Conservation (phyloP, 2,329 filamentous ascomycete species). For the Sporothrix phasma region DNA sequence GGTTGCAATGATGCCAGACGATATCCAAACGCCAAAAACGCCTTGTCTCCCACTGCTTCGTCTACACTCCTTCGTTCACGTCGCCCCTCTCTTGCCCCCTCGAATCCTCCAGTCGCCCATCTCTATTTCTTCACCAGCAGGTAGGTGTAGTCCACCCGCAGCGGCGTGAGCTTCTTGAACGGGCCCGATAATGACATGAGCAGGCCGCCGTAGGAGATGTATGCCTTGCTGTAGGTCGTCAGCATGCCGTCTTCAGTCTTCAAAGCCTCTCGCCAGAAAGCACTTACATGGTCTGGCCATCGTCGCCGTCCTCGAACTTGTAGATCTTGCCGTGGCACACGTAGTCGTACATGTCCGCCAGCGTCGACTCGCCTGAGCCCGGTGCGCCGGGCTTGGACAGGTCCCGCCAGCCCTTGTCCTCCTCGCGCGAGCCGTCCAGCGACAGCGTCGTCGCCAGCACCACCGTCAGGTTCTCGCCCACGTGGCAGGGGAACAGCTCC, state of each 20-base stretch:
- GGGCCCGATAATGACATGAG: slow-evolving; percentile 86
- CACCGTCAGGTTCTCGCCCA: slow-evolving; percentile 69
- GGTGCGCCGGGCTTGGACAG: slow-evolving; percentile 40
- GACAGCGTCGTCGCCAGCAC: slow-evolving; percentile 77
- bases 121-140: slow-evolving; percentile 93
- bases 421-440: slow-evolving; percentile 67
- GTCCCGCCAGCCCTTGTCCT: slow-evolving; percentile 77
- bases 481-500: slow-evolving; percentile 71
- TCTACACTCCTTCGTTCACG: neutral
- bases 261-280: too few relatives aligned
- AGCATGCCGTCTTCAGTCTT: neutral
- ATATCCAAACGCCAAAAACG: slow-evolving; percentile 7
- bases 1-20: neutral
- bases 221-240: slow-evolving; percentile 61
- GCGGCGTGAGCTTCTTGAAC: slow-evolving; percentile 85
- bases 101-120: slow-evolving; percentile 31
- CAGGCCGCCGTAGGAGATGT: slow-evolving; percentile 86
- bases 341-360: slow-evolving; percentile 77
- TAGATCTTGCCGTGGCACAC: slow-evolving; percentile 85
- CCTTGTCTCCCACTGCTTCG: neutral
- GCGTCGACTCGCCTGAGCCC: slow-evolving; percentile 39
- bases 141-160: slow-evolving; percentile 90
- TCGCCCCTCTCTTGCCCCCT: neutral
- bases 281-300: slow-evolving; percentile 77
- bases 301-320: slow-evolving; percentile 69